Conservation (phyloP, 768 basidiomycete genomes). For the Leccinum uliginosum region DNA sequence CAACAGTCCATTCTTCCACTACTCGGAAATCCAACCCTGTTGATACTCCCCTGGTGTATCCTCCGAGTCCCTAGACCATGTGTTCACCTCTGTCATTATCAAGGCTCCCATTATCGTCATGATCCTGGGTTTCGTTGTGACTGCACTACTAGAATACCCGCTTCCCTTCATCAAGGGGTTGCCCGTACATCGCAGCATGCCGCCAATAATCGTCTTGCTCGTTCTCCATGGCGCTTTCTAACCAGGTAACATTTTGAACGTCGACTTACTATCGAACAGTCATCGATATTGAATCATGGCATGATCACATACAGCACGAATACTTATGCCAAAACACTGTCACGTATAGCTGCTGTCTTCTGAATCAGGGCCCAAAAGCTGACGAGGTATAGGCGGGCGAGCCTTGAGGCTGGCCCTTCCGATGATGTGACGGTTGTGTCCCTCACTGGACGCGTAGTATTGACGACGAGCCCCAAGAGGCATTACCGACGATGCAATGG, state of each 20-base stretch:
- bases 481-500: no score
- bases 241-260: no score
- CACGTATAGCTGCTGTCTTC: conserved; percentile 62
- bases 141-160: conserved; percentile 74
- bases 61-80: conserved; percentile 27
- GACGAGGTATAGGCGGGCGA: conserved; percentile 55
- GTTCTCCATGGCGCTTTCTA: conserved; percentile 39
- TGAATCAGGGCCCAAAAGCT: conserved; percentile 62
- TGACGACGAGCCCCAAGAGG: no score
- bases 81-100: conserved; percentile 76
- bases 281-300: no score
- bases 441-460: not conserved
- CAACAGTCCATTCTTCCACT: conserved; percentile 48
- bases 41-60: conserved; percentile 32
- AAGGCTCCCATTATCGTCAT: conserved; percentile 70
- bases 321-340: no score
- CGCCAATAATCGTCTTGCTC: conserved; percentile 58
- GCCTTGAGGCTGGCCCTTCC: conserved; percentile 38
- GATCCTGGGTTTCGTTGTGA: conserved; percentile 50
- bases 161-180: conserved; percentile 52
- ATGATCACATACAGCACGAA: no score
- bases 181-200: conserved; percentile 59
- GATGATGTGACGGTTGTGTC: not conserved
- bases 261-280: no score
- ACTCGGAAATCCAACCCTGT: not conserved